A percentile compares a stretch with the other conserved stretches of the same genome.
Conservation (phyloP, 345 rosid genomes). For the Lagerstroemia speciosa region DNA sequence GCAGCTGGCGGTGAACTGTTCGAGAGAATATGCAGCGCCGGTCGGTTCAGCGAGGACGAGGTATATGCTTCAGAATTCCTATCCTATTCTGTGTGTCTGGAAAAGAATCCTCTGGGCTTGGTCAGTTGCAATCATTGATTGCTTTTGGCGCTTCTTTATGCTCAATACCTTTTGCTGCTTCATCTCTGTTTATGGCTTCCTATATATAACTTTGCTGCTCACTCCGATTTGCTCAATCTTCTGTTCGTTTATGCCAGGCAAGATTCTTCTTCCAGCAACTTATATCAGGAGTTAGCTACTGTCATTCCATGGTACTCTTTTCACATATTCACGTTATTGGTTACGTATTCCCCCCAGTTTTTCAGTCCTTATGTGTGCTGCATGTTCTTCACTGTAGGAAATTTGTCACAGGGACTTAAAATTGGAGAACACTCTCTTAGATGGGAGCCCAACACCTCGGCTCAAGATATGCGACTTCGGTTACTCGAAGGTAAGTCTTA, state of each 20-base stretch:
- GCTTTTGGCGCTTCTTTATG: too few relatives aligned
- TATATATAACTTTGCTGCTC: neutral
- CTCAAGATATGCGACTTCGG: slow-evolving; percentile 22
- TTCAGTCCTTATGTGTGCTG: neutral
- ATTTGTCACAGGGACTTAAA: slow-evolving; percentile 22
- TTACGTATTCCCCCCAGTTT: too few relatives aligned
- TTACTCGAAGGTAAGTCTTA: slow-evolving; percentile 17
- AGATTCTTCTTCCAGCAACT: slow-evolving; percentile 23
- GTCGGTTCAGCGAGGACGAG: slow-evolving; percentile 38
- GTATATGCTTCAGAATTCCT: slow-evolving; percentile 4
- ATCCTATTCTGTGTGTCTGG: too few relatives aligned
- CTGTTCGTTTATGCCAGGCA: slow-evolving; percentile 8
- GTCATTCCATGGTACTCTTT: slow-evolving; percentile 19
- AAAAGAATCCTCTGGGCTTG: neutral
- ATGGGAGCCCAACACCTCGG: slow-evolving; percentile 15
- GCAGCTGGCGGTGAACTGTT: slow-evolving; percentile 43
- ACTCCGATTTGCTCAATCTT: neutral
- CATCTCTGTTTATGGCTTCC: neutral
- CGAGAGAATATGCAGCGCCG: slow-evolving; percentile 30
- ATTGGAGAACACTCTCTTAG: slow-evolving; percentile 20
- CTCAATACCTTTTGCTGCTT: neutral
- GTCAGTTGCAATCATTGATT: too few relatives aligned
- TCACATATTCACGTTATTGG: neutral
- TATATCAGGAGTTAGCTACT: slow-evolving; percentile 24
- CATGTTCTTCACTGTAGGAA: slow-evolving; percentile 11